A percentile compares a stretch with the other conserved stretches of the same genome.
These are phyloP conservation scores for Castanea mollissima DNA, from an alignment of 306 rosid genomes.

Conservation along the genomic window DNA sequence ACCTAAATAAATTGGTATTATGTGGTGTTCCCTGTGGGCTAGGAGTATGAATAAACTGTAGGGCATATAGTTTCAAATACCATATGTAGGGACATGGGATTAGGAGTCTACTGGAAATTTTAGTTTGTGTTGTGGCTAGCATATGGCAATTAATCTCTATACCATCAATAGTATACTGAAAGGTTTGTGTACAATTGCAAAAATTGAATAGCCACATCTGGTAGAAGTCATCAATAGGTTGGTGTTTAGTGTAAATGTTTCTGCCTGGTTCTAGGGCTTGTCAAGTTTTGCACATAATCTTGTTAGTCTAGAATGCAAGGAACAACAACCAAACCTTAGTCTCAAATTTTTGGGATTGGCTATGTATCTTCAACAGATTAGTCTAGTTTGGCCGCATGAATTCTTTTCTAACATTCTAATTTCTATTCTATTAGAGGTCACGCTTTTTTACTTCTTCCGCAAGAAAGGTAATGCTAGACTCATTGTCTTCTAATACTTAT, in stretches of 20 bases:
- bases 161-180: not conserved
- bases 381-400: no score
- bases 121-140: not conserved
- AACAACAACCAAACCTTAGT: no score
- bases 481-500: not conserved
- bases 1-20: not conserved
- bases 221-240: not conserved
- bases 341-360: no score
- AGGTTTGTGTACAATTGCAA: not conserved
- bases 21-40: not conserved
- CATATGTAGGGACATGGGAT: not conserved
- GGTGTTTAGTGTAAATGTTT: not conserved
- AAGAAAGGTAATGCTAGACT: not conserved
- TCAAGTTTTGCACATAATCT: not conserved
- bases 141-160: not conserved
- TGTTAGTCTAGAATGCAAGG: not conserved
- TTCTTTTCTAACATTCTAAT: no score
- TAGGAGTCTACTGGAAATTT: not conserved
- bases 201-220: not conserved
- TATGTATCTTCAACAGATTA: no score
- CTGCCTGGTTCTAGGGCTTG: not conserved
- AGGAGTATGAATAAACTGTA: not conserved
- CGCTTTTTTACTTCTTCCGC: no score
- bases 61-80: not conserved
- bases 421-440: no score